Conservation (phyloP, 2,329 filamentous ascomycete species). For the Graphium sp. region DNA sequence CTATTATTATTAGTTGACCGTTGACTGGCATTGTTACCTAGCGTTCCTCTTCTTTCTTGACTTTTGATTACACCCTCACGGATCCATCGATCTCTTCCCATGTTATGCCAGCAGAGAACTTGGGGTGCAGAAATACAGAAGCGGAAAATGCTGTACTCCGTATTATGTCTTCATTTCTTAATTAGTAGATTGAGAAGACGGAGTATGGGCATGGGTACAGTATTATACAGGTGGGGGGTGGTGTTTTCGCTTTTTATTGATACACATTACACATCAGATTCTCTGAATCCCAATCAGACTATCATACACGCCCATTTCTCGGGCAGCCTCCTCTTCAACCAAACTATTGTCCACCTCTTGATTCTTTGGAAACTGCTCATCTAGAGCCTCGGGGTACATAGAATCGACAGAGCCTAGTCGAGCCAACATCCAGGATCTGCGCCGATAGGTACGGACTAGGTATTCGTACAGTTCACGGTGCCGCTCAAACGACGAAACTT, state of each 20-base stretch:
- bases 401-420: background rate
- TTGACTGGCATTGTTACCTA: too few species aligned
- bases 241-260: too few species aligned
- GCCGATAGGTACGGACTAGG: slow-evolving; percentile 17
- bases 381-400: too few species aligned
- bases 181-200: slow-evolving; percentile 3
- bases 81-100: background rate
- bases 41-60: background rate
- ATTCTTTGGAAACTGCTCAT: too few species aligned
- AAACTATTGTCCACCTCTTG: slow-evolving; percentile 9
- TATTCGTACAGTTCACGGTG: slow-evolving; percentile 23
- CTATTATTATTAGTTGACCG: too few species aligned
- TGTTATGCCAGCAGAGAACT: too few species aligned
- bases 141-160: too few species aligned
- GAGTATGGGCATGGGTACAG: too few species aligned
- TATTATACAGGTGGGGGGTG: too few species aligned
- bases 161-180: background rate
- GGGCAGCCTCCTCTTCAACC: slow-evolving; percentile 15
- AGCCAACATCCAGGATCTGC: slow-evolving; percentile 5
- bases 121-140: too few species aligned
- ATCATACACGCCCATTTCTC: slow-evolving; percentile 25
- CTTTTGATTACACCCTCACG: slow-evolving; percentile 1
- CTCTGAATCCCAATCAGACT: slow-evolving; percentile 9
- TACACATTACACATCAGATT: background rate
- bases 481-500: slow-evolving; percentile 17